Percentiles rank a stretch among this genome's conserved stretches.
Conservation (phyloP, 805 yeast species). For the Candida maesae region DNA sequence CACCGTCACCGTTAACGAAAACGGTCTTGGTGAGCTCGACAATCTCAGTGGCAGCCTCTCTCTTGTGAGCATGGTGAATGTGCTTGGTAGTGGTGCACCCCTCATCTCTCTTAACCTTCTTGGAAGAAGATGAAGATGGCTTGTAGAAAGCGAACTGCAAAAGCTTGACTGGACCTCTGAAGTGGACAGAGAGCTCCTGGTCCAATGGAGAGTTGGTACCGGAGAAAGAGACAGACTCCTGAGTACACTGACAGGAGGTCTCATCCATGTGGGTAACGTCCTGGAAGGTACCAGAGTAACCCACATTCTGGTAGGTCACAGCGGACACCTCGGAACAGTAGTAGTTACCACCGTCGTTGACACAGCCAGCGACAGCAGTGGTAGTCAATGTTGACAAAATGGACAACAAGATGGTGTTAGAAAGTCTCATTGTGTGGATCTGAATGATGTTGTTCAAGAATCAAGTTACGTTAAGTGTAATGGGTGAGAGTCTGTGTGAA, state of each 20-base stretch:
- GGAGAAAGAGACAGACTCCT: constrained; percentile 50
- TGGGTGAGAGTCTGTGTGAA: no score
- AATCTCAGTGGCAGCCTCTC: constrained; percentile 57
- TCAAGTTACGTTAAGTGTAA: no score
- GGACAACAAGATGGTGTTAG: constrained; percentile 22
- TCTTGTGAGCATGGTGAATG: constrained; percentile 49
- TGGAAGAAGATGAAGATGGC: constrained; percentile 45
- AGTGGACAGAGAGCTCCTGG: constrained; percentile 84
- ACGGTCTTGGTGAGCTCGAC: constrained; percentile 79
- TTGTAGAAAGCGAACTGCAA: constrained; percentile 88
- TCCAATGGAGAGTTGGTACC: constrained; percentile 78
- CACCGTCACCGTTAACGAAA: constrained; percentile 57
- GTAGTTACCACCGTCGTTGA: constrained; percentile 66
- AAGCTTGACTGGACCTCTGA: constrained; percentile 84
- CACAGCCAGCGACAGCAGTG: constrained; percentile 31
- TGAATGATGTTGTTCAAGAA: no score
- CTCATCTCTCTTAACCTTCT: constrained; percentile 40
- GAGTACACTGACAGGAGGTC: constrained; percentile 66
- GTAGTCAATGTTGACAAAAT: constrained; percentile 20
- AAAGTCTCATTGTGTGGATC: constrained; percentile 19
- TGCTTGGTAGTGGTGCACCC: constrained; percentile 31
- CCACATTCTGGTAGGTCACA: constrained; percentile 66
- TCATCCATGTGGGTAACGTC: constrained; percentile 81
- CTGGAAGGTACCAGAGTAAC: constrained; percentile 78
- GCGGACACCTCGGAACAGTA: constrained; percentile 74